A percentile compares a stretch with the other conserved stretches of the same genome.
These are phyloP conservation scores for Arabidopsis lyrata DNA, from an alignment of 441 rosid genomes.

Conservation along the genomic window DNA sequence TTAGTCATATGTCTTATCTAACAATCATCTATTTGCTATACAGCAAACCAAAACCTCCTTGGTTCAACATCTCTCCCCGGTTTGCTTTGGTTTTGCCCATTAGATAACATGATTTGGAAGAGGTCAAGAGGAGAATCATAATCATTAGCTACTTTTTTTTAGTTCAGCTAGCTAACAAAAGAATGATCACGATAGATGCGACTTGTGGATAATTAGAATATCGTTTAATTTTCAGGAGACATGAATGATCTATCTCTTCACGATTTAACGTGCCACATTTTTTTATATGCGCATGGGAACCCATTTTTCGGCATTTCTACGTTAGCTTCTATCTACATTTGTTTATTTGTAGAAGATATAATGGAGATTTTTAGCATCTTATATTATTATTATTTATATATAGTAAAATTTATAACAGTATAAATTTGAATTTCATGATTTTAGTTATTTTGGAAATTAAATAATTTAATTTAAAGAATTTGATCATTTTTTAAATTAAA, in stretches of 20 bases:
- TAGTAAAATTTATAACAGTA: no score
- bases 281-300: slow-evolving; percentile 33
- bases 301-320: slow-evolving; percentile 39
- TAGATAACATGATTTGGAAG: slow-evolving; percentile 14
- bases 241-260: slow-evolving; percentile 40
- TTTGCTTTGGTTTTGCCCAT: slow-evolving; percentile 22
- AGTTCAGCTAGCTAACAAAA: slow-evolving; percentile 29
- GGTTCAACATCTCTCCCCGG: slow-evolving; percentile 1
- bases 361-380: neutral
- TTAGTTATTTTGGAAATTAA: neutral
- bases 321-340: neutral
- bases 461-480: neutral
- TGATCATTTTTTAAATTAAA: neutral
- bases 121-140: slow-evolving; percentile 32
- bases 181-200: slow-evolving; percentile 28
- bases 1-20: no score
- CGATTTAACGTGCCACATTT: slow-evolving; percentile 35
- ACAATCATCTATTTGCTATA: neutral
- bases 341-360: neutral
- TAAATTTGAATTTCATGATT: no score
- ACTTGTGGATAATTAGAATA: slow-evolving; percentile 28
- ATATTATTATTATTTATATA: neutral
- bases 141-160: slow-evolving; percentile 38
- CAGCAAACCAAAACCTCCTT: slow-evolving; percentile 6
- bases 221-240: slow-evolving; percentile 31